These are phyloP conservation scores for Venturia oleaginea DNA, from an alignment of 2,329 filamentous ascomycete species.

Conservation along the genomic window DNA sequence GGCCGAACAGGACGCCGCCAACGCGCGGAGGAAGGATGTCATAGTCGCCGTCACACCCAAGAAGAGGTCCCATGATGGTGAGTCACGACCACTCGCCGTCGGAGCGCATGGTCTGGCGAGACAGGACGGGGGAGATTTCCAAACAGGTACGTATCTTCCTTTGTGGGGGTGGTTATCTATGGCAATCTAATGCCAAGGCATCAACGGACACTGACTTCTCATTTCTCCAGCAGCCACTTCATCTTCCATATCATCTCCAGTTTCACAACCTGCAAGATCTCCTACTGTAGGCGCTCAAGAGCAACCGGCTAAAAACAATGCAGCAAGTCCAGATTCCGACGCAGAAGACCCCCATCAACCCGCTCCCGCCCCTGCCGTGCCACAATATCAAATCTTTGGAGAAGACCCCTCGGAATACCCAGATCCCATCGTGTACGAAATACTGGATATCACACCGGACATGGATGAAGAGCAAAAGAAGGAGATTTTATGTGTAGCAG, in stretches of 20 bases:
- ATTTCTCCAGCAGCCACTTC: conserved; percentile 24
- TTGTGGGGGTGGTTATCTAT: conserved; percentile 18
- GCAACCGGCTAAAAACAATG: conserved; percentile 21
- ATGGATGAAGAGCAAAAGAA: conserved; percentile 83
- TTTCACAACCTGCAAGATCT: conserved; percentile 35
- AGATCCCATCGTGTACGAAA: conserved; percentile 92
- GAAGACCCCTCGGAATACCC: conserved; percentile 83
- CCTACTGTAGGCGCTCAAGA: conserved; percentile 44
- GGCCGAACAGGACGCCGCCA: conserved; percentile 39
- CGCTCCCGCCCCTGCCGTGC: conserved; percentile 50
- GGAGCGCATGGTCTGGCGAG: conserved; percentile 55
- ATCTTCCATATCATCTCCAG: conserved; percentile 31
- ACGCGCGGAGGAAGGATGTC: conserved; percentile 34
- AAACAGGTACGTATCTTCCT: conserved; percentile 40
- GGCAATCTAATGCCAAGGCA: neutral
- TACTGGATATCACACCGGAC: conserved; percentile 60
- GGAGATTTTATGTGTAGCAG: conserved; percentile 77
- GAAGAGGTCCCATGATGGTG: conserved; percentile 58
- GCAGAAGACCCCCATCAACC: conserved; percentile 49
- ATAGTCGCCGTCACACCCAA: conserved; percentile 37
- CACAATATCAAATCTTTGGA: conserved; percentile 79
- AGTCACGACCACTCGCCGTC: conserved; percentile 50
- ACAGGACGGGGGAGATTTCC: conserved; percentile 52
- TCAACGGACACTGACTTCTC: neutral
- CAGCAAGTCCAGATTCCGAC: conserved; percentile 29